phyloP scores from a whole-genome alignment of 2,329 filamentous ascomycete genomes.

The Biscogniauxia sp. region DNA sequence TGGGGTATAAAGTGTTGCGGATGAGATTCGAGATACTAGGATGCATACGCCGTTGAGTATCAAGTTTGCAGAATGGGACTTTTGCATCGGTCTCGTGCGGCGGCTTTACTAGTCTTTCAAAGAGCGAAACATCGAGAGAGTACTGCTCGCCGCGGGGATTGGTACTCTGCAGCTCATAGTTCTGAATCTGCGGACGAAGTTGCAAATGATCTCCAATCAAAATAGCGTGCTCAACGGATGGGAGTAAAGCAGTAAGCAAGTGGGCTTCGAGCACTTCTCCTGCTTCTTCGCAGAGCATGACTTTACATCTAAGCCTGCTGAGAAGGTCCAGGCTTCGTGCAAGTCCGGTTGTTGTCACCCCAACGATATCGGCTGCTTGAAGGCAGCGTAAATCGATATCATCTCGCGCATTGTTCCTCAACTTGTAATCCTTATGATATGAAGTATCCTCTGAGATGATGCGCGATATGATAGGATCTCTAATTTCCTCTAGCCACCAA shows the following conservation, averaged over 20 bases:
- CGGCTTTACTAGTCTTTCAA: conserved; percentile 53
- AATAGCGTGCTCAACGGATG: conserved; percentile 59
- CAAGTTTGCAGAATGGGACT: conserved; percentile 36
- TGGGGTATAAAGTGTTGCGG: conserved; percentile 50
- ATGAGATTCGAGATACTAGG: conserved; percentile 55
- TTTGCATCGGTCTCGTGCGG: conserved; percentile 19
- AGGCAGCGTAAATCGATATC: conserved; percentile 40
- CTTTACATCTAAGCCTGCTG: conserved; percentile 48
- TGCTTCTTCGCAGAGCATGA: conserved; percentile 66
- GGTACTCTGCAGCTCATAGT: conserved; percentile 52
- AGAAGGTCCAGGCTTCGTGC: conserved; percentile 51
- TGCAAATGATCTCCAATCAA: conserved; percentile 64
- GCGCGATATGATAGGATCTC: conserved; percentile 16
- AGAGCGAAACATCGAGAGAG: conserved; percentile 58
- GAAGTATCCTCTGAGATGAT: conserved; percentile 6
- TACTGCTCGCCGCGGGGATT: conserved; percentile 47
- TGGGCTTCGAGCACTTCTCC: conserved; percentile 67
- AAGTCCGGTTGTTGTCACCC: conserved; percentile 59
- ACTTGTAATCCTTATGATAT: conserved; percentile 14
- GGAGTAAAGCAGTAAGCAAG: conserved; percentile 56
- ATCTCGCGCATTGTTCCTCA: conserved; percentile 19
- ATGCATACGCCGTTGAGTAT: conserved; percentile 58
- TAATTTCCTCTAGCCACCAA: conserved; percentile 30
- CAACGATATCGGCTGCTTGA: conserved; percentile 47
- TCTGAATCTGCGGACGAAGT: conserved; percentile 56